Percentiles rank a stretch among this genome's conserved stretches.
These are phyloP conservation scores for Camelina laxa DNA, from an alignment of 345 rosid species.

Conservation along the genomic window DNA sequence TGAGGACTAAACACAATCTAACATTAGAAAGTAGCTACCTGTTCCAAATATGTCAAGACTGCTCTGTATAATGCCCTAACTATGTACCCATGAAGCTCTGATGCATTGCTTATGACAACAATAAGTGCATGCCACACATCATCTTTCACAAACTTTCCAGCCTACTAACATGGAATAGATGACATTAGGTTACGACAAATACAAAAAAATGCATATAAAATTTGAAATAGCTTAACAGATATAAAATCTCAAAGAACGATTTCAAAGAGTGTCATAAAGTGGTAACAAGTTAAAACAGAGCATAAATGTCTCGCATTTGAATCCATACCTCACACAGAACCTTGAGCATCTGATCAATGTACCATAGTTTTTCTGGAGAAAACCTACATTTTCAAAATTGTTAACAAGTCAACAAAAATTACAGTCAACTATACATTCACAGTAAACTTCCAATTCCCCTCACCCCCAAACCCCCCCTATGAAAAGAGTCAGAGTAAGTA, in stretches of 20 bases:
- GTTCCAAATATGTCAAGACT: constrained; percentile 74
- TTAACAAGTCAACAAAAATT: constrained; percentile 33
- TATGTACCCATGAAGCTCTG: constrained; percentile 95
- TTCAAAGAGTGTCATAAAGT: constrained; percentile 23
- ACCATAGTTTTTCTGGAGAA: constrained; percentile 96
- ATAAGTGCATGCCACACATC: constrained; percentile 98
- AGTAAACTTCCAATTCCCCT: constrained; percentile 11
- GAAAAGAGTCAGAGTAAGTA: constrained; percentile 15
- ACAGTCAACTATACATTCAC: constrained; percentile 20
- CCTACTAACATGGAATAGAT: constrained; percentile 63
- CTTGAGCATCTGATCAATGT: constrained; percentile 99
- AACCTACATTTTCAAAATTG: constrained; percentile 63
- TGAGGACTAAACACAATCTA: constrained; percentile 22
- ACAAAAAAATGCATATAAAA: constrained; percentile 12
- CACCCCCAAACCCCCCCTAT: not conserved
- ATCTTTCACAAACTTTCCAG: constrained; percentile 98
- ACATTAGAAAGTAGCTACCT: constrained; percentile 57
- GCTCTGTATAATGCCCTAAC: constrained; percentile 89
- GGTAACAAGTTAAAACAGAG: constrained; percentile 14
- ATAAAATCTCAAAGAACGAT: constrained; percentile 16
- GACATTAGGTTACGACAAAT: constrained; percentile 42
- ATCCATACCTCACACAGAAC: constrained; percentile 91
- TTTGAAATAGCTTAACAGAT: constrained; percentile 24
- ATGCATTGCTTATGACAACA: constrained; percentile 91
- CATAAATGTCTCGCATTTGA: constrained; percentile 32